Conservation (phyloP, 495 filamentous ascomycete species). For the Sporormia fimetaria region DNA sequence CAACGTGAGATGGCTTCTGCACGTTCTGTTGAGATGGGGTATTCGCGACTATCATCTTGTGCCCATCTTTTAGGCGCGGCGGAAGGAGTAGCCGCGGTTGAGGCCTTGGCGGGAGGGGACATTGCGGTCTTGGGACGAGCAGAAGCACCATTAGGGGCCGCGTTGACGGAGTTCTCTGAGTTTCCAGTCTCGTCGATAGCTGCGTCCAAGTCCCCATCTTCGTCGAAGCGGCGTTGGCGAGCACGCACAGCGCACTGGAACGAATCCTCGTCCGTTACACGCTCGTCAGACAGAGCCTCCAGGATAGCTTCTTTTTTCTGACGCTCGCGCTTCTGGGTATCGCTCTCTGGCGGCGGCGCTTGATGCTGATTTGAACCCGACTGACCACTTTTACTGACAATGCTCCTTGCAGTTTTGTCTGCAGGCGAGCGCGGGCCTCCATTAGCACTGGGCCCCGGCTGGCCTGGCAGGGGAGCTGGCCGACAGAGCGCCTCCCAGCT, state of each 20-base stretch:
- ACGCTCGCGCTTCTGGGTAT: slow-evolving; percentile 43
- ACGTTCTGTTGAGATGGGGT: slow-evolving; percentile 56
- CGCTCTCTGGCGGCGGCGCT: slow-evolving; percentile 35
- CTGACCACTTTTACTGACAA: no score
- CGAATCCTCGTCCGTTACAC: slow-evolving; percentile 51
- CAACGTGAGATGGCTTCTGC: slow-evolving; percentile 56
- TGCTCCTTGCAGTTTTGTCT: no score
- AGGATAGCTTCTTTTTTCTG: slow-evolving; percentile 52
- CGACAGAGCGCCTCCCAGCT: slow-evolving; percentile 62
- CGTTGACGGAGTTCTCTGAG: not conserved
- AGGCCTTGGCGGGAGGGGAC: not conserved
- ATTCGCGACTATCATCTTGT: slow-evolving; percentile 53
- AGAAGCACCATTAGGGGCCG: not conserved
- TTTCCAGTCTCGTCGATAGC: slow-evolving; percentile 32
- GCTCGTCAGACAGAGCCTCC: slow-evolving; percentile 52
- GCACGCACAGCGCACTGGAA: slow-evolving; percentile 52
- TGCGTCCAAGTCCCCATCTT: no score
- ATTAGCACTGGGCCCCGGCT: no score
- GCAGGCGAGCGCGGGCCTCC: no score
- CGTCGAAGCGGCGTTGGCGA: slow-evolving; percentile 43
- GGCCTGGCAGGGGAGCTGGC: slow-evolving; percentile 49
- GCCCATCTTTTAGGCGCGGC: slow-evolving; percentile 49
- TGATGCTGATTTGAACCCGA: no score
- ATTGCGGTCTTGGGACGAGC: slow-evolving; percentile 4
- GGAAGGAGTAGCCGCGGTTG: slow-evolving; percentile 4